A percentile compares a stretch with the other conserved stretches of the same genome.
Conservation (phyloP, 2,329 filamentous ascomycete species). For the Alternaria burnsii region DNA sequence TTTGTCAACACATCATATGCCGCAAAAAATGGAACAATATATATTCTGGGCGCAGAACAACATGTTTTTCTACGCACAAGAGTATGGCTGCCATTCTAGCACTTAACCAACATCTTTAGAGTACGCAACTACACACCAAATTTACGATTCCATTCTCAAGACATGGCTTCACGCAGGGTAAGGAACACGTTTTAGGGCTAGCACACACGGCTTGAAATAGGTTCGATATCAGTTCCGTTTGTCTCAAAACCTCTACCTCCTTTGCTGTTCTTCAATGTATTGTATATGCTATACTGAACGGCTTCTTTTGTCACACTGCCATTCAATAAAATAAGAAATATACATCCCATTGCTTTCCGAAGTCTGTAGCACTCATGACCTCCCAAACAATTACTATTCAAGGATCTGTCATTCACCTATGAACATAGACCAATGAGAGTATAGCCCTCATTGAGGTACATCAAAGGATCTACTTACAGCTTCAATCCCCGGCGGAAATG, state of each 20-base stretch:
- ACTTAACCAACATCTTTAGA: neutral
- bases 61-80: neutral
- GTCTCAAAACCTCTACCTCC: neutral
- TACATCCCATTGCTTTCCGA: neutral
- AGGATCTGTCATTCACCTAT: too few species aligned
- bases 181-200: neutral
- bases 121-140: neutral
- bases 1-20: neutral
- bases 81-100: neutral
- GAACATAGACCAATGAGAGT: too few species aligned
- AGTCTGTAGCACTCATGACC: neutral
- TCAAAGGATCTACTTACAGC: too few species aligned
- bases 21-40: neutral
- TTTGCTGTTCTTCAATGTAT: neutral
- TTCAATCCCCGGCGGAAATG: too few species aligned
- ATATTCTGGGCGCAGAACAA: neutral
- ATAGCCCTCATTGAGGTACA: too few species aligned
- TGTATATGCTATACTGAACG: neutral
- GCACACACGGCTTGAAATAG: neutral
- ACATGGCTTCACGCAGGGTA: constrained; percentile 4
- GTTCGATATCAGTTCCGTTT: neutral
- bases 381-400: too few species aligned
- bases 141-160: neutral
- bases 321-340: neutral
- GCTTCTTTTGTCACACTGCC: neutral